Conservation (phyloP, 106 monocot species). For the Apostasia ramifera region DNA sequence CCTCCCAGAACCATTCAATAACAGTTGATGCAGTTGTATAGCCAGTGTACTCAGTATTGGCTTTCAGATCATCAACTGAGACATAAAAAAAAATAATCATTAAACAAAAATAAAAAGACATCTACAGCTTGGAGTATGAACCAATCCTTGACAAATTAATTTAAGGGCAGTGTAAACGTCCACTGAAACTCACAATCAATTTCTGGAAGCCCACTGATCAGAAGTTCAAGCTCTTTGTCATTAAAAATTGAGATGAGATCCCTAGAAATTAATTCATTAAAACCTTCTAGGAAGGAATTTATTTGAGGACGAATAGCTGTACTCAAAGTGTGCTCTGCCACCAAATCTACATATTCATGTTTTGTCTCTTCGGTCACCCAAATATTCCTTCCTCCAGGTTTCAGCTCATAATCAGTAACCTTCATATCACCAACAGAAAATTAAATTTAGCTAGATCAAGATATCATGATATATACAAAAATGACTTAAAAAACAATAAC, state of each 20-base stretch:
- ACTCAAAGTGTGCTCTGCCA: constrained; percentile 64
- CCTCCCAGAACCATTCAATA: constrained; percentile 79
- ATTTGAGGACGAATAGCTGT: constrained; percentile 84
- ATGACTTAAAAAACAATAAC: too few species aligned
- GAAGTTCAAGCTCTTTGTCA: constrained; percentile 71
- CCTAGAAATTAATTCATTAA: constrained; percentile 52
- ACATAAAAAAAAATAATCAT: neutral
- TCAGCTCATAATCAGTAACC: constrained; percentile 79
- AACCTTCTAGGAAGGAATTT: constrained; percentile 68
- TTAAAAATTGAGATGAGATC: constrained; percentile 71
- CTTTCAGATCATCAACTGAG: constrained; percentile 63
- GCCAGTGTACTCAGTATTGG: constrained; percentile 69
- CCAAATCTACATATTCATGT: constrained; percentile 76
- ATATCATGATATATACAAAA: too few species aligned
- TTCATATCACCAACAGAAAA: neutral
- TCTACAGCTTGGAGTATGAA: too few species aligned
- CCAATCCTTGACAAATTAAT: neutral
- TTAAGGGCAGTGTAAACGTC: neutral
- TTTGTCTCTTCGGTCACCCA: constrained; percentile 75
- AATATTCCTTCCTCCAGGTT: constrained; percentile 63
- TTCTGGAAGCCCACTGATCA: constrained; percentile 79
- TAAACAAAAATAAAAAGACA: neutral
- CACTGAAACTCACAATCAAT: constrained; percentile 48
- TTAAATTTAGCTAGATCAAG: neutral
- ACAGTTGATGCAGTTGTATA: constrained; percentile 46